Evolutionary conservation across 1,139 yeast genomes (phyloP), one percentile per base, ranked within the genome.

Genomic region (Lodderomyces orthopsilosis): DNA sequence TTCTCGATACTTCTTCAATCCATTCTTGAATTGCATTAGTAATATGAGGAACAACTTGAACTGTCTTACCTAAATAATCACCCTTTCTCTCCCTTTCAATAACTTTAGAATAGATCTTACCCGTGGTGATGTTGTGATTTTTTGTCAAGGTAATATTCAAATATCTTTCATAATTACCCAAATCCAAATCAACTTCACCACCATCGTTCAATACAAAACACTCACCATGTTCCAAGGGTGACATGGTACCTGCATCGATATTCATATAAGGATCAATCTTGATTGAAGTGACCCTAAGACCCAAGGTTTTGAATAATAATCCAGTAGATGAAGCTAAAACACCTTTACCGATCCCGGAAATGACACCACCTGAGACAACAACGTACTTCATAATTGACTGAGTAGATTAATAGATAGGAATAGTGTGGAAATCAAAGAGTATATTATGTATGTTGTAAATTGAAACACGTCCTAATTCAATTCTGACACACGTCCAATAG

Each of bases 241-340:
- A 88, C 98, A 93, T 93, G 43, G 99, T 93, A 57, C 99, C 99
- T 38, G 99, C 99, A 70, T 93, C 99, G 54, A 93, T 89, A 70
- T 93, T 93, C 95, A 93, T 88, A 70, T 93, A 93, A 37, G 99
- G 99, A 71, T 93, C 99, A 60, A 93, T 93, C 68, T 93, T 93
- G 73, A 94, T 93, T 13, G 98, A 90, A 5, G 98, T 91, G 49
- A 91, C 98, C 64, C 95, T 83, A 58, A 86, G 77, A 44, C 99
- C 99, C 51, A 89, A 70, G 43, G 98, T 91, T 69, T 94, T 94
- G 68, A 94, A 79, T 54, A 93, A 70, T 68, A 94, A 81, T 47
- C 99, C 99, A 23, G 98, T 93, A 46, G 97, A 89, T 33, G 98
- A 90, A 47, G 99, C 95, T 49, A 91, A 77, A 52, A 91, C 97